phyloP scores from a whole-genome alignment of 441 rosid species.

The Adansonia rubrostipa region DNA sequence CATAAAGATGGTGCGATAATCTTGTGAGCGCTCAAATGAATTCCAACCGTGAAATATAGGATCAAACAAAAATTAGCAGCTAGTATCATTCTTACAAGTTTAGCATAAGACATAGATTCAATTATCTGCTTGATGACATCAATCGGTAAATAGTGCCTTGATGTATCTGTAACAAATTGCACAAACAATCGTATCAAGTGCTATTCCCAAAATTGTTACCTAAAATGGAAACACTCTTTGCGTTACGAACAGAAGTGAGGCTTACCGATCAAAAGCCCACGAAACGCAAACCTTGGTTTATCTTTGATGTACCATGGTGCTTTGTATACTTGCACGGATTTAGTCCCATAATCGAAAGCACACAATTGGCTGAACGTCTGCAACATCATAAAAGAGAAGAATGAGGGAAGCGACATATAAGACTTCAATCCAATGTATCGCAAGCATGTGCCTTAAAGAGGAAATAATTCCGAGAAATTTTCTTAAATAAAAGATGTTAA shows the following conservation, averaged over 20 bases:
- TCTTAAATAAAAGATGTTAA: not conserved
- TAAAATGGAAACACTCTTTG: not conserved
- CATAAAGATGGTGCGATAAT: constrained; percentile 24
- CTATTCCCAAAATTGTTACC: constrained; percentile 12
- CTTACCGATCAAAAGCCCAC: constrained; percentile 85
- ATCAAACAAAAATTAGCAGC: constrained; percentile 22
- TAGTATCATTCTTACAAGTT: constrained; percentile 67
- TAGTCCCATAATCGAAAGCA: constrained; percentile 65
- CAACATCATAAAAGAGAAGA: constrained; percentile 34
- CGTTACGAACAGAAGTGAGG: constrained; percentile 3
- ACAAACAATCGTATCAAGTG: too few species aligned
- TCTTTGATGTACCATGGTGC: constrained; percentile 94
- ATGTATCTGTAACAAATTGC: constrained; percentile 67
- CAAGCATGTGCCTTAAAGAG: not conserved
- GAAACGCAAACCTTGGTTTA: constrained; percentile 82
- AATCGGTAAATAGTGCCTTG: constrained; percentile 81
- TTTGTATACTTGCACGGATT: constrained; percentile 68
- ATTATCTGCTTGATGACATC: constrained; percentile 79
- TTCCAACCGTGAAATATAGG: constrained; percentile 23
- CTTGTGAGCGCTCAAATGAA: constrained; percentile 20
- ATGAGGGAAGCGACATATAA: not conserved
- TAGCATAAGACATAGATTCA: constrained; percentile 95
- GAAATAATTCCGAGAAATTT: not conserved
- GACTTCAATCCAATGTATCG: constrained; percentile 5
- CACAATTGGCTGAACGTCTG: constrained; percentile 98